Evolutionary conservation across 306 rosid genomes (phyloP).

Genomic region (Bauhinia variegata): DNA sequence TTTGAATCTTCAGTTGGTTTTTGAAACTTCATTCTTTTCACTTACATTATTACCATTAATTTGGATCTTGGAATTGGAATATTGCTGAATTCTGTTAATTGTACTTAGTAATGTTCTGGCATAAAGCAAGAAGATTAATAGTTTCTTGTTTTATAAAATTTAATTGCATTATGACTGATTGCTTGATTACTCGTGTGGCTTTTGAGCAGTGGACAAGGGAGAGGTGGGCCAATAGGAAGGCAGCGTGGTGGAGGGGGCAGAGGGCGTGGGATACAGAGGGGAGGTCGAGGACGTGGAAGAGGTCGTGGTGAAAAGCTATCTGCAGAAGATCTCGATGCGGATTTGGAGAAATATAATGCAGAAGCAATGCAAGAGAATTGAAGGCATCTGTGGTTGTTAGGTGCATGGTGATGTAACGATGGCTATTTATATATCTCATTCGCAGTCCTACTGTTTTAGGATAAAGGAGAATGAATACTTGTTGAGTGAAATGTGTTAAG

Average conservation of each 20-base stretch:
- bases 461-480: slow-evolving; percentile 44
- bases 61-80: not conserved
- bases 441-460: slow-evolving; percentile 49
- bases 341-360: slow-evolving; percentile 90
- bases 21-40: too few relatives aligned
- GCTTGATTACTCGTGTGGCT: slow-evolving; percentile 30
- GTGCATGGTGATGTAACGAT: slow-evolving; percentile 50
- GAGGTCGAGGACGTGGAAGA: slow-evolving; percentile 53
- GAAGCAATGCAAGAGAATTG: slow-evolving; percentile 76
- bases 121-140: not conserved
- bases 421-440: slow-evolving; percentile 57
- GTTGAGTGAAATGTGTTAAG: slow-evolving; percentile 52
- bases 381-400: slow-evolving; percentile 54
- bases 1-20: too few relatives aligned
- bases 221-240: slow-evolving; percentile 62
- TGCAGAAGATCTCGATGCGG: slow-evolving; percentile 95
- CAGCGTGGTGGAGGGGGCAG: slow-evolving; percentile 64
- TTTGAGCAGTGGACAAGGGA: slow-evolving; percentile 64
- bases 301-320: slow-evolving; percentile 78
- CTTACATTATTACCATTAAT: too few relatives aligned
- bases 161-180: slow-evolving; percentile 24
- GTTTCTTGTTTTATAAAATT: not conserved
- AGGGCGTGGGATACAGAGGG: slow-evolving; percentile 60
- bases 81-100: slow-evolving; percentile 1
- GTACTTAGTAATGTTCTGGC: not conserved